Conservation (phyloP, 352 stramenopile genomes). For the Albugo candida region DNA sequence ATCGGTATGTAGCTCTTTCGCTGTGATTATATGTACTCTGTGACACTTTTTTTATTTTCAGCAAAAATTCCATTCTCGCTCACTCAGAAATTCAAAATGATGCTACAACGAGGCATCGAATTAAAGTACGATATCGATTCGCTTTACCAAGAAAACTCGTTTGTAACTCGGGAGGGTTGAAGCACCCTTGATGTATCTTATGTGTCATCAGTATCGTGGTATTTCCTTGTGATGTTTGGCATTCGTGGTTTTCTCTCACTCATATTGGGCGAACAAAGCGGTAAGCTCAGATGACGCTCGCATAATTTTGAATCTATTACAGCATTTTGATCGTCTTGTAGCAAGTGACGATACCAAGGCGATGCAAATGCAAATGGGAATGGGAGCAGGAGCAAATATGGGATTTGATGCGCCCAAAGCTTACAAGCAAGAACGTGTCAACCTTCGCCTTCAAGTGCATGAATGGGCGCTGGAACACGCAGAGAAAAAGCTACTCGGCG, state of each 20-base stretch:
- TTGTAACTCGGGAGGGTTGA: neutral
- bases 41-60: constrained; percentile 7
- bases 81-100: constrained; percentile 95
- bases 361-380: constrained; percentile 87
- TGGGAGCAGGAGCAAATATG: constrained; percentile 65
- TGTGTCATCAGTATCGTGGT: constrained; percentile 94
- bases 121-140: constrained; percentile 41
- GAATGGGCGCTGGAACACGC: constrained; percentile 62
- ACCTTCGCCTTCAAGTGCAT: constrained; percentile 60
- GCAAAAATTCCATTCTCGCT: constrained; percentile 96
- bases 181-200: constrained; percentile 95
- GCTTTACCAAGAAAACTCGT: neutral
- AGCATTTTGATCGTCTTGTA: constrained; percentile 3
- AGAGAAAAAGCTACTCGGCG: constrained; percentile 67
- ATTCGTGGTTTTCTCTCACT: constrained; percentile 92
- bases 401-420: constrained; percentile 79
- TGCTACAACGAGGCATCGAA: constrained; percentile 94
- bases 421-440: constrained; percentile 81
- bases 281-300: constrained; percentile 15
- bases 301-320: neutral
- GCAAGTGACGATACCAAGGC: constrained; percentile 76
- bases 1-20: constrained; percentile 32
- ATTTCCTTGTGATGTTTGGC: constrained; percentile 99
- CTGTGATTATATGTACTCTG: neutral
- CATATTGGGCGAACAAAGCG: constrained; percentile 84